Evolutionary conservation across 202 grass and related monocot species (phyloP).

Genomic region (Elaeis oleifera): DNA sequence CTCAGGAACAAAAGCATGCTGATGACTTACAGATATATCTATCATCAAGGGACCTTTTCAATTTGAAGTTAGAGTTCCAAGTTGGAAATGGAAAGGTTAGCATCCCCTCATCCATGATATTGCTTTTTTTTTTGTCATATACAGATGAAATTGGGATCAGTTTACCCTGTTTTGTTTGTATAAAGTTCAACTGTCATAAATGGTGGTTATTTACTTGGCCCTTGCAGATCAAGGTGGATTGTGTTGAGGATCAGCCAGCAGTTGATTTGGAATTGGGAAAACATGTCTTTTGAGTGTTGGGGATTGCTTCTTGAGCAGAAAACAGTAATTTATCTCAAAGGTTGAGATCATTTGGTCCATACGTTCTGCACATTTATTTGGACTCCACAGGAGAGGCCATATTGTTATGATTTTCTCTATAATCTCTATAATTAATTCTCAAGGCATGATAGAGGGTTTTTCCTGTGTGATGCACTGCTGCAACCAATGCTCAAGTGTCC

Average conservation of each 20-base stretch:
- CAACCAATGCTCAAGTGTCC: no score
- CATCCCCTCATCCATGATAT: background rate
- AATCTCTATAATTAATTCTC: no score
- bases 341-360: no score
- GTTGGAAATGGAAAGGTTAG: constrained; percentile 64
- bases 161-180: constrained; percentile 6
- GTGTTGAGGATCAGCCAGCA: constrained; percentile 52
- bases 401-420: no score
- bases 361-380: no score
- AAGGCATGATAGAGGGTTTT: no score
- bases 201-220: background rate
- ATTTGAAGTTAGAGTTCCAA: constrained; percentile 71
- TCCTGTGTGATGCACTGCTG: no score
- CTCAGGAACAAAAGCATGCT: constrained; percentile 57
- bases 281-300: constrained; percentile 67
- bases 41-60: constrained; percentile 57
- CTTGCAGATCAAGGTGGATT: constrained; percentile 54
- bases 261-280: constrained; percentile 57
- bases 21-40: constrained; percentile 64
- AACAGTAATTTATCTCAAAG: background rate
- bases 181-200: background rate
- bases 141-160: background rate
- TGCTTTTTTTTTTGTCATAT: constrained; percentile 1
- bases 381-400: no score
- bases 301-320: constrained; percentile 41